Evolutionary conservation across 2,329 filamentous ascomycete genomes (phyloP), one percentile per base, ranked within the genome.

Genomic region (Aspergillus brunneoviolaceus): DNA sequence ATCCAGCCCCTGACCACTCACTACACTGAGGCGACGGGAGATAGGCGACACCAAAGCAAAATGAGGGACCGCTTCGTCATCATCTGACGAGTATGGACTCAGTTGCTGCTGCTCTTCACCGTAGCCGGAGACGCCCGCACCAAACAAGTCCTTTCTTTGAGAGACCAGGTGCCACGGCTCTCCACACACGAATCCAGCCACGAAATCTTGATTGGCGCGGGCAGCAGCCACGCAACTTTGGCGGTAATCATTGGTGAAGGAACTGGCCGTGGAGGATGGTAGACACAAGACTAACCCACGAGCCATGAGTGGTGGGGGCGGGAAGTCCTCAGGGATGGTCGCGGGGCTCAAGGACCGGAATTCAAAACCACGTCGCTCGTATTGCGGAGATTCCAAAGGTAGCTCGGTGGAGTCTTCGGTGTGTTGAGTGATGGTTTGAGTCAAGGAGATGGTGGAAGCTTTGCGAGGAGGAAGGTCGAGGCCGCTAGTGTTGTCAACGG

Each of bases 391-490:
- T 31, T 66, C 62, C 35, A 62, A 52, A 42, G 57, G 55, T 10
- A 54, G 58, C 47, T 67, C 63, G 5, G 58, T 58, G 14, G 71
- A 72, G 25, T 69, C 65, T 52, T 76, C 73, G 27, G 74, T 73
- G 29, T 75, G 71, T 57, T 75, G 70, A 27, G 71, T 72, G 58
- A 77, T 73, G 4, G 75, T 76, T 45, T 74, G 74, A 4, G 76
- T 79, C 51, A 79, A 71, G 9, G 76, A 78, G 51, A 79, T 79
- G 14, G 75, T 77, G 16, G 76, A 78, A 19, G 66, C 69, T 66
- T 77, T 77, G 51, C 76, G 69, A 35, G 68, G 66, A 11, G 68
- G 60, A 55, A 61, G 63, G n/a, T 65, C 72, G 47, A 68, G 51
- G 12, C 59, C 58, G 50, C 49, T 62, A 23, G 35, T 62, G 10